Evolutionary conservation across 2,329 filamentous ascomycete species (phyloP).

Genomic region (Colletotrichum falcatum): DNA sequence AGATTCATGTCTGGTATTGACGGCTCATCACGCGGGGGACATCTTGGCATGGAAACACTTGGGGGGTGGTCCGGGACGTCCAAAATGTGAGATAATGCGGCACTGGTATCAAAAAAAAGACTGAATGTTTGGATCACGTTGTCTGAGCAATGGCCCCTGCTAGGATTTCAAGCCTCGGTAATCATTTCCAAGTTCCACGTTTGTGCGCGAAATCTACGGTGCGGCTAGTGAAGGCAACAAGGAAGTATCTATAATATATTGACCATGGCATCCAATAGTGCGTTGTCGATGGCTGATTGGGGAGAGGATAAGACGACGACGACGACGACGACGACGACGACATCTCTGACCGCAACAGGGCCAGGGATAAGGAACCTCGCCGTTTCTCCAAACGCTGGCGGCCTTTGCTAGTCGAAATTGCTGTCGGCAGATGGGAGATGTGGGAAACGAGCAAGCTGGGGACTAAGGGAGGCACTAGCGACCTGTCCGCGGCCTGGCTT

Average conservation of each 20-base stretch:
- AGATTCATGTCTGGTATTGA: constrained; percentile 5
- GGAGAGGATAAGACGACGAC: too few species aligned
- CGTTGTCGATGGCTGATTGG: not conserved
- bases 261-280: not conserved
- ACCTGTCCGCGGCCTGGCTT: not conserved
- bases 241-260: too few species aligned
- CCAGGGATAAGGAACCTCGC: constrained; percentile 17
- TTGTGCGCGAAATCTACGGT: not conserved
- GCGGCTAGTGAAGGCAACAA: not conserved
- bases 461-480: constrained; percentile 14
- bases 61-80: not conserved
- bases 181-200: too few species aligned
- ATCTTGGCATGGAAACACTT: not conserved
- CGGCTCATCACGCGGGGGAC: not conserved
- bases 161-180: not conserved
- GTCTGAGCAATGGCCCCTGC: not conserved
- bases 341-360: not conserved
- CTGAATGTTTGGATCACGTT: not conserved
- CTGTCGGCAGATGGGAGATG: not conserved
- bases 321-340: not conserved
- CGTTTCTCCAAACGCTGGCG: constrained; percentile 7
- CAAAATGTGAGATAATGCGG: not conserved
- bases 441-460: not conserved
- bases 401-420: not conserved
- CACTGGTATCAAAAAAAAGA: not conserved